Evolutionary conservation across 129 eudicot species (phyloP), one percentile per base, ranked within the genome.

Genomic region (Artemisia annua): DNA sequence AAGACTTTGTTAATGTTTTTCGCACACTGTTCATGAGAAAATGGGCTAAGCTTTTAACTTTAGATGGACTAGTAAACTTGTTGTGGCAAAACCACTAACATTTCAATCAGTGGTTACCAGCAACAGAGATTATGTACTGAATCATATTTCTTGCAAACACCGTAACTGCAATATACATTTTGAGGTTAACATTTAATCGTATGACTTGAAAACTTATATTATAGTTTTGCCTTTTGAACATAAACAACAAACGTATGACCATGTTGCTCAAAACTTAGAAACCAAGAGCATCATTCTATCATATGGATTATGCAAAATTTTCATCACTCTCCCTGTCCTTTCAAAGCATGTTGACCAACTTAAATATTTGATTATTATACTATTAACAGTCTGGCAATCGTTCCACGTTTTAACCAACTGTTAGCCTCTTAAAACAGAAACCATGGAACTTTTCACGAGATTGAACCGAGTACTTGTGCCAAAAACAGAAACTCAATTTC

Each of bases 171-270:
- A 39, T 13, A 51, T 52, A 19, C 65, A 63, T 18, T 74, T 52
- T 52, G 46, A 35, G 53, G 46, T 52, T 63, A 55, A 74, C 20
- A 53, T 0, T 32, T 28, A 63, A 14, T 70, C 53, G 9, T 19
- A 49, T 62, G 51, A 51, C 54, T 50, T 58, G 63, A 32, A 32
- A 48, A 61, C 48, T 22, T n/a, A 24, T 24, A 32, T 26, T 48
- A 62, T 50, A 63, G 78, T 17, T 56, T 71, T 16, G 20, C 22
- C 26, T 39, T 71, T 56, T 18, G 19, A 52, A 50, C 53, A 20
- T 39, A 32, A 74, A 74, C 54, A 63, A 16, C 39, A 18, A 35
- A 67, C 67, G 52, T 26, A 56, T 32, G 65, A 74, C 24, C 73
- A 75, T 55, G 49, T 54, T 55, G 55, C 67, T 7, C 59, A 66